A percentile compares a stretch with the other conserved stretches of the same genome.
phyloP scores from a whole-genome alignment of 1,284 basidiomycete species.

The Boletus subluridellus region DNA sequence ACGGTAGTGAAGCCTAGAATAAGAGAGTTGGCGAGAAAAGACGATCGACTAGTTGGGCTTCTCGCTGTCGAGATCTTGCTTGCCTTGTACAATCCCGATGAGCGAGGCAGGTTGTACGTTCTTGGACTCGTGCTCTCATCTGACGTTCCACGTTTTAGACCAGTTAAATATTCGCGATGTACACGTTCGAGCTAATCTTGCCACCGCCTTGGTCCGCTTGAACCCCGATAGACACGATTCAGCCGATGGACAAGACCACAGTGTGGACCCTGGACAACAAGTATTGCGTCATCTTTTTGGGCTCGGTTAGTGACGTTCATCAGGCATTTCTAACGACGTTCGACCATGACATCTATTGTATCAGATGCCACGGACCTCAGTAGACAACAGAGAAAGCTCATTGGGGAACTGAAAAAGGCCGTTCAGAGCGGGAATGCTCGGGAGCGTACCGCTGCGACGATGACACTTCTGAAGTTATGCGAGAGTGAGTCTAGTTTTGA shows the following conservation, averaged over 20 bases:
- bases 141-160: background rate
- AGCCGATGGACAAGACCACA: background rate
- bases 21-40: slow-evolving; percentile 12
- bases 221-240: background rate
- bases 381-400: background rate
- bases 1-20: slow-evolving; percentile 6
- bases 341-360: background rate
- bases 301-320: slow-evolving; percentile 13
- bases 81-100: slow-evolving; percentile 5
- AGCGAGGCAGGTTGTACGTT: background rate
- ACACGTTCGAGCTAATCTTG: slow-evolving; percentile 19
- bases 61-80: slow-evolving; percentile 25
- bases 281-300: slow-evolving; percentile 19
- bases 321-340: background rate
- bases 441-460: slow-evolving; percentile 22
- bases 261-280: background rate
- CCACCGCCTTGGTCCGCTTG: slow-evolving; percentile 11
- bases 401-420: slow-evolving; percentile 10
- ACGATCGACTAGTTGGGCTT: slow-evolving; percentile 14
- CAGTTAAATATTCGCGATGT: slow-evolving; percentile 2
- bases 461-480: slow-evolving; percentile 21
- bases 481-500: slow-evolving; percentile 4
- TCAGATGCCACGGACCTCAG: slow-evolving; percentile 9
- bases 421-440: background rate
- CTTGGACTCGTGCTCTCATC: background rate